phyloP scores from a whole-genome alignment of 139 green algal species.

The Limnomonas spitsbergensis region DNA sequence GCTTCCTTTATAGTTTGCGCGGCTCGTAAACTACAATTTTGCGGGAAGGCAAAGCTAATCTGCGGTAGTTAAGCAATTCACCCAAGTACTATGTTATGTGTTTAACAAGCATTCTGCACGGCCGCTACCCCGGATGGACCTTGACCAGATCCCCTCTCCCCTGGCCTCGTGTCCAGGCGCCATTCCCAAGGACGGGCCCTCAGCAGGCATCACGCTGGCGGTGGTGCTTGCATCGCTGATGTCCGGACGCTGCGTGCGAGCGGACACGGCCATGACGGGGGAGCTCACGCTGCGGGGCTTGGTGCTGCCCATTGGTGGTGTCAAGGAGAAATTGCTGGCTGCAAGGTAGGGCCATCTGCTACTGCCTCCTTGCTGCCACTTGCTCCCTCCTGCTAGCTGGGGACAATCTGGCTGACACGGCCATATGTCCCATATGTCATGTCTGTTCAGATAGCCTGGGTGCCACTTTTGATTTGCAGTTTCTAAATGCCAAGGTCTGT shows the following conservation, averaged over 20 bases:
- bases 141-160: too few relatives aligned
- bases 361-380: too few relatives aligned
- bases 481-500: background rate
- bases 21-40: too few relatives aligned
- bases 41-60: too few relatives aligned
- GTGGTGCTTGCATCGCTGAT: slow-evolving; percentile 64
- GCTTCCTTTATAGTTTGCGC: too few relatives aligned
- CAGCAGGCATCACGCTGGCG: slow-evolving; percentile 70
- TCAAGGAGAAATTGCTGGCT: slow-evolving; percentile 51
- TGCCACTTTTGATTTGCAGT: background rate
- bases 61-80: too few relatives aligned
- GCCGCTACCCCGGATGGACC: too few relatives aligned
- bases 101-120: too few relatives aligned
- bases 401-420: background rate
- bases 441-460: background rate
- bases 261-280: slow-evolving; percentile 69
- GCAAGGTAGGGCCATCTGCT: slow-evolving; percentile 14
- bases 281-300: slow-evolving; percentile 63
- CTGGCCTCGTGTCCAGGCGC: slow-evolving; percentile 47
- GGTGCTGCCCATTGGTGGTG: slow-evolving; percentile 60
- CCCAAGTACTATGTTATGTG: too few relatives aligned
- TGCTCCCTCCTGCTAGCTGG: too few relatives aligned
- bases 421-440: background rate
- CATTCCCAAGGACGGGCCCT: slow-evolving; percentile 70
- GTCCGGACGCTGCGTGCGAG: slow-evolving; percentile 40